Conservation (phyloP, 139 green algal species). For the Chlorella sp. region DNA sequence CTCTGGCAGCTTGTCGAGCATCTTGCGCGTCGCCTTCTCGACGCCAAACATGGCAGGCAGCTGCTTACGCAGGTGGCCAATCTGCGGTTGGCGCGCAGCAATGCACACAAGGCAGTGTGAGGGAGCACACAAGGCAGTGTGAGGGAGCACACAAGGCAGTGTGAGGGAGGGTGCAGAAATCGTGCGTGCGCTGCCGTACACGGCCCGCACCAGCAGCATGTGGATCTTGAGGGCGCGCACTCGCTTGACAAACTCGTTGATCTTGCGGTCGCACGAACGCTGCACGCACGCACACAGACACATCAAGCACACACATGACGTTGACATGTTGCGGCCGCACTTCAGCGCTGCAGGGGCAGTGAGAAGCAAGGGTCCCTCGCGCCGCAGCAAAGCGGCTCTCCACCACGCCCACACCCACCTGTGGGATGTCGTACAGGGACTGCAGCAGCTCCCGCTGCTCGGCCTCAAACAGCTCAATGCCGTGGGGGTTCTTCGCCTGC, state of each 20-base stretch:
- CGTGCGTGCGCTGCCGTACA: no score
- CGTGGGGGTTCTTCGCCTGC: conserved; percentile 48
- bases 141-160: no score
- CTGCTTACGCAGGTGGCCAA: conserved; percentile 60
- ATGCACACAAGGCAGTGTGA: no score
- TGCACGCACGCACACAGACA: no score
- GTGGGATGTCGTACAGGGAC: conserved; percentile 85
- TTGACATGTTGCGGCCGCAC: no score
- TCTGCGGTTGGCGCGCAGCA: no score
- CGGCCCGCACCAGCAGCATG: conserved; percentile 67
- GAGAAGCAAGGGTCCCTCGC: neutral
- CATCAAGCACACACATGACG: no score
- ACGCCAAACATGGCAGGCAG: conserved; percentile 90
- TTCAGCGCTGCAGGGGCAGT: neutral
- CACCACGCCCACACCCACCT: conserved; percentile 4
- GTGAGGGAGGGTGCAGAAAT: no score
- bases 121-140: no score
- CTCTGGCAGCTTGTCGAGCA: conserved; percentile 61
- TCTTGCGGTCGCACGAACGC: conserved; percentile 37
- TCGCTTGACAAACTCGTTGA: conserved; percentile 99
- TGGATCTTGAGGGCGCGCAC: conserved; percentile 88
- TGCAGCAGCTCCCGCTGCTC: conserved; percentile 88
- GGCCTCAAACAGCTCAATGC: conserved; percentile 75
- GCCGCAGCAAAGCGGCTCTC: neutral
- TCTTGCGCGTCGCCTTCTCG: conserved; percentile 66